Base-by-base conservation (phyloP, 306 rosid species). In the Pyrus pyrifolia region DNA sequence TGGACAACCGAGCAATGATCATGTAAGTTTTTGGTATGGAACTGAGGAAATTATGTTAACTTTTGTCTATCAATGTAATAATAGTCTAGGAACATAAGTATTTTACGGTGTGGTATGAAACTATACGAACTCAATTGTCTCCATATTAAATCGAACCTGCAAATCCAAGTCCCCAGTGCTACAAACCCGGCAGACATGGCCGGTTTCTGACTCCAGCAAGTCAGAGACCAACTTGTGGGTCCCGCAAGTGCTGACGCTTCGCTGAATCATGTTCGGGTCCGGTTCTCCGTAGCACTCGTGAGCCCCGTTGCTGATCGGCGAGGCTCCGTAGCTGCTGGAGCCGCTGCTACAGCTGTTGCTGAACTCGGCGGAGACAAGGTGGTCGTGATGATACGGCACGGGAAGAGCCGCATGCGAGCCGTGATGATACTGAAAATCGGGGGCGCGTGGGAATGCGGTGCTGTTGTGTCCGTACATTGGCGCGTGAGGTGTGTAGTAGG, bases 131-230 rank as follows among this genome's bases (percentile, higher is more conserved):
- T 27, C n/a, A n/a, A 14, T 57, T 13, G 11, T 65, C 12, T 63
- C 13, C 1, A 18, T 18, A 18, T 25, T 4, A 58, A 23, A 4
- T 31, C 68, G 35, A 58, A 85, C 96, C 87, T 89, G 97, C 49
- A 91, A 77, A 70, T 89, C 93, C 51, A 91, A 72, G 70, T 90
- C 93, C 7, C 87, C 95, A 14, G 96, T 66, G 40, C 96, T 92
- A 81, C 74, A 86, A 67, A 81, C 96, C 85, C 89, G 86, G 66
- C 95, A 72, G 0, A 94, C 85, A 0, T 88, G 91, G 71, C 80
- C 38, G 17, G 82, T 46, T 5, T 86, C 72, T 15, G 86, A 64
- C 69, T 85, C 81, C 3, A 85, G 65, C 8, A 87, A 45, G 71
- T 82, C 52, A 2, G 88, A 79, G 30, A 85, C 31, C 6, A 86